phyloP scores from a whole-genome alignment of 2,329 filamentous ascomycete species.

The Penicillium psychrosexuale region DNA sequence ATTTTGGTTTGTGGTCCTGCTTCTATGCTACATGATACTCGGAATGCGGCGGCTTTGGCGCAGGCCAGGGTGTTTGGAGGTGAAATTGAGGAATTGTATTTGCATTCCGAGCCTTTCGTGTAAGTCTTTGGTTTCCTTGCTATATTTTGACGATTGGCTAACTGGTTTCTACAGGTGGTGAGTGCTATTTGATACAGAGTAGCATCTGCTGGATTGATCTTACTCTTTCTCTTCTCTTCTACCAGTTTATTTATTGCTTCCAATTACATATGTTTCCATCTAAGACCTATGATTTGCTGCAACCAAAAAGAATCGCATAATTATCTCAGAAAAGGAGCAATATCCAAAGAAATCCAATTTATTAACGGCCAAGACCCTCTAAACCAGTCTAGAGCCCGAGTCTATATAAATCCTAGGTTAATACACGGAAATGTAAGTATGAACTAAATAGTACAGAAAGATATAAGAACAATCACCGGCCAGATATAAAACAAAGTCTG shows the following conservation, averaged over 20 bases:
- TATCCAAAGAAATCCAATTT: background rate
- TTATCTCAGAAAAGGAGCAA: background rate
- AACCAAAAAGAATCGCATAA: background rate
- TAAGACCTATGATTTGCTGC: background rate
- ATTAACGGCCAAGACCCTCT: background rate
- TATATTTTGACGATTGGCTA: background rate
- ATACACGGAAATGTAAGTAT: background rate
- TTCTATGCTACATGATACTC: constrained; percentile 49
- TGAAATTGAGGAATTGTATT: constrained; percentile 37
- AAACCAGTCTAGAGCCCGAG: background rate
- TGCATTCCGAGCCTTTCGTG: constrained; percentile 49
- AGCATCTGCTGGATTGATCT: background rate
- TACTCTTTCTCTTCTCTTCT: background rate
- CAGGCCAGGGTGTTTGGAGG: constrained; percentile 39
- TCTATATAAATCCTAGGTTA: background rate
- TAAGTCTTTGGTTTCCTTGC: constrained; percentile 30
- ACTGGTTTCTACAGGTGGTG: constrained; percentile 10
- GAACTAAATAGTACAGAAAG: background rate
- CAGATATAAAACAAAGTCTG: background rate
- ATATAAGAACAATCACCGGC: background rate
- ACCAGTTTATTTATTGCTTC: background rate
- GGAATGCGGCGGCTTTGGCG: constrained; percentile 46
- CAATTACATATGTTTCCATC: background rate
- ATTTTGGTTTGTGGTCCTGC: constrained; percentile 47
- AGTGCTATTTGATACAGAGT: background rate